Percentiles rank a stretch among this genome's conserved stretches.
Conservation (phyloP, 1,284 basidiomycete genomes). For the Sporisorium graminicola region DNA sequence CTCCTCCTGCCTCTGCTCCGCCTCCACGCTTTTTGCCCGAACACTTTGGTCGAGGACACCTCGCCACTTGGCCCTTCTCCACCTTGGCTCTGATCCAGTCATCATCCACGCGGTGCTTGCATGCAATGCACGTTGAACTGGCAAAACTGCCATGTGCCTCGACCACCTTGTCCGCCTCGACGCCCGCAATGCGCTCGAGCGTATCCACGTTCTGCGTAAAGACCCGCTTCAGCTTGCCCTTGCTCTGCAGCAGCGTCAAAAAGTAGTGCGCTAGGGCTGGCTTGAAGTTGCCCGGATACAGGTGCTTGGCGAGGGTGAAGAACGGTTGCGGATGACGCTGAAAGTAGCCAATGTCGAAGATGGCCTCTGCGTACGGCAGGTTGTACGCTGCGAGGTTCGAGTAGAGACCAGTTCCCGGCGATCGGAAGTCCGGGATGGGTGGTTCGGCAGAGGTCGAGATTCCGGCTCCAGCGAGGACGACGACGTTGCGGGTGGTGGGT, state of each 20-base stretch:
- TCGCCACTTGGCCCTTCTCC: slow-evolving; percentile 54
- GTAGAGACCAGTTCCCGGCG: slow-evolving; percentile 74
- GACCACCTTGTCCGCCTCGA: slow-evolving; percentile 80
- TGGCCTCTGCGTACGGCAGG: slow-evolving; percentile 74
- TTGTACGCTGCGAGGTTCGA: slow-evolving; percentile 73
- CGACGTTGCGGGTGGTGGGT: slow-evolving; percentile 67
- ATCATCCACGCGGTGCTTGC: slow-evolving; percentile 44
- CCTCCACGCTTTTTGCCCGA: slow-evolving; percentile 10
- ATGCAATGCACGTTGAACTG: slow-evolving; percentile 57
- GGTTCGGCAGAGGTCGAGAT: slow-evolving; percentile 73
- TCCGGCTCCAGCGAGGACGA: slow-evolving; percentile 73
- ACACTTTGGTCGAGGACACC: slow-evolving; percentile 53
- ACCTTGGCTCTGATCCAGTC: slow-evolving; percentile 61
- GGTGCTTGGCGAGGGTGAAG: slow-evolving; percentile 76
- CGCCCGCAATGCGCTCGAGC: slow-evolving; percentile 85
- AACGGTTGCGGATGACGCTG: slow-evolving; percentile 69
- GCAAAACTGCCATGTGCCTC: slow-evolving; percentile 88
- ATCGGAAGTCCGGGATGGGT: slow-evolving; percentile 71
- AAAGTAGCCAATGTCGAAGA: slow-evolving; percentile 73
- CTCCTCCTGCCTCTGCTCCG: slow-evolving; percentile 23
- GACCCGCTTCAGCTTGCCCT: slow-evolving; percentile 78
- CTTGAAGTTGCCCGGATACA: slow-evolving; percentile 87
- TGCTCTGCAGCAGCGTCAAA: slow-evolving; percentile 80
- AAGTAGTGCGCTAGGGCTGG: slow-evolving; percentile 93
- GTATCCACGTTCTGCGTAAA: slow-evolving; percentile 89